Conservation (phyloP, 768 basidiomycete genomes). For the Boletus tylopilopsis region DNA sequence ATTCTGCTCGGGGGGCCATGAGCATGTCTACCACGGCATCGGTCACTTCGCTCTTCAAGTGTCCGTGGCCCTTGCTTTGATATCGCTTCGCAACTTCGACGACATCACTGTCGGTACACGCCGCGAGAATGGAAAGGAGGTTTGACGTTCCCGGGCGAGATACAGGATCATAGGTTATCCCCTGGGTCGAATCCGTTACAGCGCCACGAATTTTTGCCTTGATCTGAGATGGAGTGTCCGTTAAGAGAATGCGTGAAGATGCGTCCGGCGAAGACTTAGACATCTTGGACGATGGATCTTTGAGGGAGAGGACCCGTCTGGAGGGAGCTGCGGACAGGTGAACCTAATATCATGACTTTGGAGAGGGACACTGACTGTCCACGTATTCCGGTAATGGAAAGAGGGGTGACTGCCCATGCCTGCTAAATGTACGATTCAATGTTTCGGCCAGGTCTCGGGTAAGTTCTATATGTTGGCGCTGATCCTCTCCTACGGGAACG, state of each 20-base stretch:
- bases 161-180: slow-evolving; percentile 77
- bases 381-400: slow-evolving; percentile 75
- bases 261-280: slow-evolving; percentile 85
- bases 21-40: slow-evolving; percentile 70
- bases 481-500: slow-evolving; percentile 96
- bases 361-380: slow-evolving; percentile 56
- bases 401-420: slow-evolving; percentile 35
- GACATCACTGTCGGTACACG: slow-evolving; percentile 54
- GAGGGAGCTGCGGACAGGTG: slow-evolving; percentile 54
- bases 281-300: slow-evolving; percentile 87
- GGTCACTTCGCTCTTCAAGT: slow-evolving; percentile 70
- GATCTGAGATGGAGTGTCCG: slow-evolving; percentile 64
- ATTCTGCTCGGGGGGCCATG: slow-evolving; percentile 50
- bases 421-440: slow-evolving; percentile 71
- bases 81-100: slow-evolving; percentile 47
- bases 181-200: slow-evolving; percentile 77
- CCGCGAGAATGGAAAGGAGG: slow-evolving; percentile 54
- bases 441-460: slow-evolving; percentile 76
- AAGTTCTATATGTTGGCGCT: slow-evolving; percentile 91
- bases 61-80: slow-evolving; percentile 52
- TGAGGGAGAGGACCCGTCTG: slow-evolving; percentile 80
- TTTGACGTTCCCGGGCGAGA: slow-evolving; percentile 64
- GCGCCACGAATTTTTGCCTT: slow-evolving; percentile 69
- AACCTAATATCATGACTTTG: not conserved
- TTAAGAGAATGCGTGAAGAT: slow-evolving; percentile 81